Base-by-base conservation (phyloP, 345 rosid genomes). In the Salix udensis region DNA sequence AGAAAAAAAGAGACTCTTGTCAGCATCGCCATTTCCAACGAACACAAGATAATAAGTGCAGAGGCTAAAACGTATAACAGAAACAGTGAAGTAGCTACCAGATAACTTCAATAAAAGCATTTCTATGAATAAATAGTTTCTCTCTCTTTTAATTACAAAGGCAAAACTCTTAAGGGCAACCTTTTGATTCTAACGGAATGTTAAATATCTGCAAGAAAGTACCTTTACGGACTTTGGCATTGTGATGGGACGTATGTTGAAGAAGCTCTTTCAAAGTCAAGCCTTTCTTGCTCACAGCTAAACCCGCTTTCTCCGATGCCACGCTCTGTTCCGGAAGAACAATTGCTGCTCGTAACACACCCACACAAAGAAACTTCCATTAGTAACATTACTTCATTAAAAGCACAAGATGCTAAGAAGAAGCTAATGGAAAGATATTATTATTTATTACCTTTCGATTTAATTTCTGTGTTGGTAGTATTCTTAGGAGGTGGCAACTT, bases 281-380 rank as follows among this genome's bases (percentile, higher is more conserved):
- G n/a, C 98, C 98, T 79, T 89, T 95, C 91, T 88, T 95, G 82
- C 84, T 93, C 52, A 93, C 88, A 70, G 98, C 98, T 21, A 90
- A 83, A 46, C 91, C 98, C n/a, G 80, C 75, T 86, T 89, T 95
- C 64, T 91, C 92, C 0, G 91, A 85, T 11, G 89, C 97, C 77
- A 95, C 85, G 82, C 94, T 95, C 79, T 95, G 98, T 83, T 93
- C 96, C 21, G 96, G 98, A 80, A 95, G 92, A 77, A 91, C 44
- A 80, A 95, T 95, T 0, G 96, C 99, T 96, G 85, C 82, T 80
- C 82, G 31, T 67, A 53, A 55, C 10, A 62, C 73, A 67, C 30
- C 60, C 28, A 24, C 8, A 48, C 14, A 37, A 60, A 40, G 11
- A 26, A 69, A 4, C 21, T 31, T 39, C 18, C 28, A 67, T 31